Percentiles rank a stretch among this genome's conserved stretches.
phyloP scores from a whole-genome alignment of 352 stramenopile species.

The Globisporangium cystogenes region DNA sequence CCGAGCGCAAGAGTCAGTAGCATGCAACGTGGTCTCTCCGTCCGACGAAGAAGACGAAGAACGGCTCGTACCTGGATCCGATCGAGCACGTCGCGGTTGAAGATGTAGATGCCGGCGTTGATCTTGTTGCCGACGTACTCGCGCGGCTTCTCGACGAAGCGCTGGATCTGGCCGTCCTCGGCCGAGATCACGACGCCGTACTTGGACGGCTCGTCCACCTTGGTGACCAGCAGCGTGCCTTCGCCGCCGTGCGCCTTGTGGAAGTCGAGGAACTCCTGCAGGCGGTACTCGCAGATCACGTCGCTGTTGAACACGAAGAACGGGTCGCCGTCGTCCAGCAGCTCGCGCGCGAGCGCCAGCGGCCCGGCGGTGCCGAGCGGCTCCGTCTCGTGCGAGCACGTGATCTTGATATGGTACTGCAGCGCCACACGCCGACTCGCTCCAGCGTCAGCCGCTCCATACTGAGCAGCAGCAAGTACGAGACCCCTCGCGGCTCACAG shows the following conservation, averaged over 20 bases:
- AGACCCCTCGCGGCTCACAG: too few relatives aligned
- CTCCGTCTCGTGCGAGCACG: slow-evolving; percentile 84
- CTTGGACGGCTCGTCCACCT: slow-evolving; percentile 86
- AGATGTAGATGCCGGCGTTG: slow-evolving; percentile 89
- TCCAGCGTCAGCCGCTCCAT: too few relatives aligned
- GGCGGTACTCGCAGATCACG: slow-evolving; percentile 82
- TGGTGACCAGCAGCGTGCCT: slow-evolving; percentile 80
- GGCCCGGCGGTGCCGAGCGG: slow-evolving; percentile 79
- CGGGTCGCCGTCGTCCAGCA: slow-evolving; percentile 79
- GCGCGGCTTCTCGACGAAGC: slow-evolving; percentile 87
- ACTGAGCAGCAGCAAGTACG: too few relatives aligned
- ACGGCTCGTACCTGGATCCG: slow-evolving; percentile 50
- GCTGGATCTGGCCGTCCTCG: slow-evolving; percentile 78
- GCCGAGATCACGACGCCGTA: slow-evolving; percentile 84
- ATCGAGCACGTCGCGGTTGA: slow-evolving; percentile 84
- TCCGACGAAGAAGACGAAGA: too few relatives aligned
- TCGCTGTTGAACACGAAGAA: slow-evolving; percentile 92
- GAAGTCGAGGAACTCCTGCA: slow-evolving; percentile 75
- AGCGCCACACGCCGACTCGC: background rate
- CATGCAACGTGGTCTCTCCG: too few relatives aligned
- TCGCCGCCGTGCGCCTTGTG: slow-evolving; percentile 74
- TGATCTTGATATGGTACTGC: slow-evolving; percentile 89
- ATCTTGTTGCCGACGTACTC: slow-evolving; percentile 90
- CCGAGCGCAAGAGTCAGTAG: too few relatives aligned
- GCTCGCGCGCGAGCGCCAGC: slow-evolving; percentile 71